phyloP scores from a whole-genome alignment of 2,329 filamentous ascomycete genomes.

The Neonectria ditissima region DNA sequence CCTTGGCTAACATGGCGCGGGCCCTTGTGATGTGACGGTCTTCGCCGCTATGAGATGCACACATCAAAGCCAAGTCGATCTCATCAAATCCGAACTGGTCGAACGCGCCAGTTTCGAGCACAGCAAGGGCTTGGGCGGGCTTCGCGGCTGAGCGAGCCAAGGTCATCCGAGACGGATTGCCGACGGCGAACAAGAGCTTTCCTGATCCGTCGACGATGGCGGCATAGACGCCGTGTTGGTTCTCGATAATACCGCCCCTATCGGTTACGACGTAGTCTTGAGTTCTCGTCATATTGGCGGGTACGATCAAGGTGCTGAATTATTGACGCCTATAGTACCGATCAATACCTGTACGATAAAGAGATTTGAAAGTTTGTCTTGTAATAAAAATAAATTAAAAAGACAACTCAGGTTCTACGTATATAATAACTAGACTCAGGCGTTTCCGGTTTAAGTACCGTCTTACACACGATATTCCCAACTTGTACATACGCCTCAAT shows the following conservation, averaged over 20 bases:
- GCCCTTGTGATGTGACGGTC: slow-evolving; percentile 54
- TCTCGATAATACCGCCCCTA: slow-evolving; percentile 56
- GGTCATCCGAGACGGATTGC: slow-evolving; percentile 56
- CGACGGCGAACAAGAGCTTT: slow-evolving; percentile 53
- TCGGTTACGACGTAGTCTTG: slow-evolving; percentile 51
- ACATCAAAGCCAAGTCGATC: slow-evolving; percentile 59
- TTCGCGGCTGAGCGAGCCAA: slow-evolving; percentile 60
- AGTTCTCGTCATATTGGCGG: neutral
- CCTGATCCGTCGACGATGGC: slow-evolving; percentile 54
- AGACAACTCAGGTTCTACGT: too few species aligned
- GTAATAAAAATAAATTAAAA: too few species aligned
- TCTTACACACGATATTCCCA: neutral
- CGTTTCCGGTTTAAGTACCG: neutral
- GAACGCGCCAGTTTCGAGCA: slow-evolving; percentile 55
- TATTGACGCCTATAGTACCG: too few species aligned
- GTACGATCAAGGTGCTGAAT: neutral
- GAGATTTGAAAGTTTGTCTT: too few species aligned
- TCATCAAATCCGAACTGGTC: slow-evolving; percentile 53
- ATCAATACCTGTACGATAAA: neutral
- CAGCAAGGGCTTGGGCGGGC: slow-evolving; percentile 57
- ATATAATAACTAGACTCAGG: too few species aligned
- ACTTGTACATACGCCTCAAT: neutral
- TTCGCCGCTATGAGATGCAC: slow-evolving; percentile 61
- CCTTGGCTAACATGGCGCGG: slow-evolving; percentile 52
- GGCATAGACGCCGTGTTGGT: slow-evolving; percentile 57